Evolutionary conservation across 257 asterid genomes (phyloP), one percentile per base, ranked within the genome.

Genomic region (Salvia miltiorrhiza): DNA sequence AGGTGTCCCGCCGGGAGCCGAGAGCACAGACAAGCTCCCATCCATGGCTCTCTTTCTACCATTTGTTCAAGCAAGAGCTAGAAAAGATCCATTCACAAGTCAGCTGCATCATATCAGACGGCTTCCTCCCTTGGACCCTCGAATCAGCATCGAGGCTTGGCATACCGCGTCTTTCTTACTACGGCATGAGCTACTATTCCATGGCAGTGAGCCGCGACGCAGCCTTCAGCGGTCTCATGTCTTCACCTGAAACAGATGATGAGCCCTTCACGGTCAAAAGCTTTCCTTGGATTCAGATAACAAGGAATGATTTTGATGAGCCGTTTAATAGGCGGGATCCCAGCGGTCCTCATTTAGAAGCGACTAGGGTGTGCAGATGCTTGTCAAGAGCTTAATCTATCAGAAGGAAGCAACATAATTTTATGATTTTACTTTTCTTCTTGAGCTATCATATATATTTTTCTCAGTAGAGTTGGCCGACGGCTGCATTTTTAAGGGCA

Each of bases 81-180:
- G 17, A 60, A 17, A 37, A 55, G 12, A 59, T 82, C 32, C 70
- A 73, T 20, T 71, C 76, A 0, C 61, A 72, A 0, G 76, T 86
- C 5, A 67, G 53, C 13, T 87, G 88, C 63, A 67, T 91, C 62
- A 60, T 91, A 0, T 75, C 96, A 0, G 97, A 91, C 53, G 93
- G 83, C 6, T 91, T 91, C 67, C 84, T 91, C 10, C 54, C 47
- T 6, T 91, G 97, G 96, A 89, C 97, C 5, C 33, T 79, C 0
- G 72, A 82, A 4, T 74, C 95, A 0, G 90, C 95, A 0, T 43
- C 76, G 0, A 71, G 41, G 20, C 78, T 73, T 30, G 76, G 82
- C 9, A 80, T 88, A 33, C 96, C 96, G 0, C 70, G 90, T 4
- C 77, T 91, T 2, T 69, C 67, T 24, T 89, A 28, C 70, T 68